A percentile compares a stretch with the other conserved stretches of the same genome.
phyloP scores from a whole-genome alignment of 2,329 filamentous ascomycete species.

The Stenocarpella maydis region DNA sequence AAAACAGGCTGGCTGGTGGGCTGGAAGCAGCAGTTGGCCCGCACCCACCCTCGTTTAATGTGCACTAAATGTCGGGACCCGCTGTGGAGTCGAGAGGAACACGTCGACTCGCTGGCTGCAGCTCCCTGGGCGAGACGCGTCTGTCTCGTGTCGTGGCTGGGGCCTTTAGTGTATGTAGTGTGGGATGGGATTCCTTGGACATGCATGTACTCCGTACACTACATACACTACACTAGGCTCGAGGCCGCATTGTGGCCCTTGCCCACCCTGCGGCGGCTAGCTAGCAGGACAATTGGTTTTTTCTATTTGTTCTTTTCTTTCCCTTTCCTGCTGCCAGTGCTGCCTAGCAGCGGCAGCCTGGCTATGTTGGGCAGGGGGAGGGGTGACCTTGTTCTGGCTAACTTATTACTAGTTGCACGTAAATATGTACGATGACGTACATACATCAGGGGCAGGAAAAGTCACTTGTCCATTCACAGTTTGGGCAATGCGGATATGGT shows the following conservation, averaged over 20 bases:
- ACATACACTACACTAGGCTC: too few relatives aligned
- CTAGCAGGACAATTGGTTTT: neutral
- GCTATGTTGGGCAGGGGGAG: neutral
- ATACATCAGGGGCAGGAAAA: neutral
- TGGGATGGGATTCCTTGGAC: neutral
- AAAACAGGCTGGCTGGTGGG: neutral
- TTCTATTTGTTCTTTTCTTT: neutral
- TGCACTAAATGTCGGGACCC: too few relatives aligned
- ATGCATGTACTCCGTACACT: too few relatives aligned
- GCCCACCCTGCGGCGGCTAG: conserved; percentile 6
- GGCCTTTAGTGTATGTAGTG: neutral
- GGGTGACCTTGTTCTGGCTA: neutral
- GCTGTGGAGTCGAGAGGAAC: conserved; percentile 21
- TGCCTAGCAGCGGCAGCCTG: conserved; percentile 16
- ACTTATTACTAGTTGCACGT: neutral
- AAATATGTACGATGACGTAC: conserved; percentile 21
- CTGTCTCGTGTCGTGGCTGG: conserved; percentile 26
- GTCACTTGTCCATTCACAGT: neutral
- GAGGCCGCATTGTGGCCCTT: conserved; percentile 8
- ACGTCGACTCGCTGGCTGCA: conserved; percentile 9
- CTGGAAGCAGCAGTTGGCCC: neutral
- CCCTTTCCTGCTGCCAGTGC: neutral
- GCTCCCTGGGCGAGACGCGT: neutral
- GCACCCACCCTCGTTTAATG: too few relatives aligned
- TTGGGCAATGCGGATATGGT: neutral